phyloP scores from a whole-genome alignment of 75 land plant genomes.

The Azolla pinnata region DNA sequence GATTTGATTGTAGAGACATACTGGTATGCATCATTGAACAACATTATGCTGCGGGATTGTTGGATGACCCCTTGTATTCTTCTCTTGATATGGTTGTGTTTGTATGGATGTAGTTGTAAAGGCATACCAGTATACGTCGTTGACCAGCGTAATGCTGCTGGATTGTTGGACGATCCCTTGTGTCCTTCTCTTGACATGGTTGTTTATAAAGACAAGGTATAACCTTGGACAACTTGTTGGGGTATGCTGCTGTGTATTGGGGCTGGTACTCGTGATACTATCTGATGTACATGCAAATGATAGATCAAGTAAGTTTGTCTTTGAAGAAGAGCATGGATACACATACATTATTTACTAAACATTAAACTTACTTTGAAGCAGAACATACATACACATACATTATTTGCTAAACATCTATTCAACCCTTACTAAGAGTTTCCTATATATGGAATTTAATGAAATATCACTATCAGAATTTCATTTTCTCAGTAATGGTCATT shows the following conservation, averaged over 20 bases:
- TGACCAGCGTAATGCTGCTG: constrained; percentile 96
- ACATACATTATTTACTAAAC: background rate
- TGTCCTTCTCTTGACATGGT: constrained; percentile 71
- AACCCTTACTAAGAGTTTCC: too few relatives aligned
- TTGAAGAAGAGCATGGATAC: background rate
- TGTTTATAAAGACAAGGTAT: constrained; percentile 77
- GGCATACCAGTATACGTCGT: constrained; percentile 92
- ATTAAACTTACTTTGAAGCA: background rate
- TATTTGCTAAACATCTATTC: too few relatives aligned
- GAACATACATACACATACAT: too few relatives aligned
- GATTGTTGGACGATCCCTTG: constrained; percentile 96
- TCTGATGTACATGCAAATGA: constrained; percentile 88
- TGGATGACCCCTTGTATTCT: too few relatives aligned
- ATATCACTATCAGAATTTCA: too few relatives aligned
- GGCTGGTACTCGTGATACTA: constrained; percentile 71
- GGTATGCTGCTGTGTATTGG: constrained; percentile 65
- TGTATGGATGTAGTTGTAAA: constrained; percentile 61
- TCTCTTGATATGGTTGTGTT: too few relatives aligned
- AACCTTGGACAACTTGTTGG: constrained; percentile 52
- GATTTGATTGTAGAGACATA: too few relatives aligned
- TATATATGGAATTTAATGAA: too few relatives aligned
- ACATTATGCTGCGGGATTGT: too few relatives aligned
- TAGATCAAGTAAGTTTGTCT: constrained; percentile 38
- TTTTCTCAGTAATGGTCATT: too few relatives aligned
- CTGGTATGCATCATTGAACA: too few relatives aligned